Conservation (phyloP, 2,329 filamentous ascomycete species). For the Onygenales sp. region DNA sequence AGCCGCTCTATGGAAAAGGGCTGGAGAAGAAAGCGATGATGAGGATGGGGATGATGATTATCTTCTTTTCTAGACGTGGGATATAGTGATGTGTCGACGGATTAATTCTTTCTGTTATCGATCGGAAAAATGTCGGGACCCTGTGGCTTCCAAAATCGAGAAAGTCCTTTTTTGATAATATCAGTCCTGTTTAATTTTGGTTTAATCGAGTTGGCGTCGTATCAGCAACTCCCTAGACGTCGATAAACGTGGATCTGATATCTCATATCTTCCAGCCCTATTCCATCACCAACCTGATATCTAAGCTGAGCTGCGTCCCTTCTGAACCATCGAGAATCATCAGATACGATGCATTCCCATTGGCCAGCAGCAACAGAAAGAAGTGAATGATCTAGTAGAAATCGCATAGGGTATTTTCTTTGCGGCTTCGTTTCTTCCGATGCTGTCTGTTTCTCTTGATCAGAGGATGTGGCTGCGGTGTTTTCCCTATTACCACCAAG, state of each 20-base stretch:
- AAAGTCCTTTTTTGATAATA: too few species aligned
- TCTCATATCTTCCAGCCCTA: slow-evolving; percentile 85
- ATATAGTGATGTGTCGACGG: neutral
- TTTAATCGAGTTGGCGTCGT: neutral
- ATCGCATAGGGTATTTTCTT: slow-evolving; percentile 80
- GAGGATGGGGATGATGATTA: neutral
- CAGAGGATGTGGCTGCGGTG: neutral
- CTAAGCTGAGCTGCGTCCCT: slow-evolving; percentile 50
- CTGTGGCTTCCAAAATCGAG: too few species aligned
- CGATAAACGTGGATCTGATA: slow-evolving; percentile 83
- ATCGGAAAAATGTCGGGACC: neutral
- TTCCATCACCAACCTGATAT: slow-evolving; percentile 82
- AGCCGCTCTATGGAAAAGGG: slow-evolving; percentile 1
- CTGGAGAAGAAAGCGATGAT: neutral
- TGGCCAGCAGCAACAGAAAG: slow-evolving; percentile 38
- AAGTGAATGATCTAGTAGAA: slow-evolving; percentile 77
- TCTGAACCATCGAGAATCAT: slow-evolving; percentile 81
- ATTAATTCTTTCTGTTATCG: neutral
- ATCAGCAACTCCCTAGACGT: slow-evolving; percentile 18
- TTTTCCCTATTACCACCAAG: slow-evolving; percentile 44
- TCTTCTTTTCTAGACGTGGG: neutral
- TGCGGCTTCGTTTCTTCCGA: slow-evolving; percentile 11
- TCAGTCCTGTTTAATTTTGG: too few species aligned
- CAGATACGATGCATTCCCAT: slow-evolving; percentile 67
- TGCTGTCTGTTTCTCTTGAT: neutral